These are phyloP conservation scores for Alternaria postmessia DNA, from an alignment of 2,329 filamentous ascomycete genomes.

Conservation along the genomic window DNA sequence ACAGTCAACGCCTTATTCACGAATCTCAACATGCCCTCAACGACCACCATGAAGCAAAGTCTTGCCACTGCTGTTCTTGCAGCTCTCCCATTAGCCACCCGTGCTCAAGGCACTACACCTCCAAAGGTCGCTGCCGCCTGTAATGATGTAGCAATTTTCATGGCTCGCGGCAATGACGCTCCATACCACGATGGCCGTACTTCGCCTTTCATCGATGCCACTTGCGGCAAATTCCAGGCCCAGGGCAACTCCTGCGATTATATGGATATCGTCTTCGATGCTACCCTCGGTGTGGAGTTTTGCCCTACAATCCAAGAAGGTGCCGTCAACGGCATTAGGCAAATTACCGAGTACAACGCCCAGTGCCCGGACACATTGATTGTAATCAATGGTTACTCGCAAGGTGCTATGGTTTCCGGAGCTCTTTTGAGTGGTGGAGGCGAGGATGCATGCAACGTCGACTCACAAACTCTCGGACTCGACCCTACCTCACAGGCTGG, in stretches of 20 bases:
- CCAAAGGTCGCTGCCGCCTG: conserved; percentile 11
- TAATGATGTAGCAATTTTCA: conserved; percentile 14
- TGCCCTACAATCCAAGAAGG: conserved; percentile 15
- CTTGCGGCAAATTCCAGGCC: conserved; percentile 10
- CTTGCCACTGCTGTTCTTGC: conserved; percentile 16
- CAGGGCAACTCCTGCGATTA: conserved; percentile 14
- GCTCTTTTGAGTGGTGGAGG: conserved; percentile 13
- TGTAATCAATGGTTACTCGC: conserved; percentile 14
- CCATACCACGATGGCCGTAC: conserved; percentile 14
- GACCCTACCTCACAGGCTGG: conserved; percentile 6
- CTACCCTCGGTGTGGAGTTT: conserved; percentile 5
- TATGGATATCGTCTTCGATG: conserved; percentile 15
- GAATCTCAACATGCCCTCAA: conserved; percentile 3
- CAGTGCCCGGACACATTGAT: conserved; percentile 11
- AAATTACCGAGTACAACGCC: conserved; percentile 17
- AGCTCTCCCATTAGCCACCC: conserved; percentile 8
- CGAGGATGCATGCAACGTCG: conserved; percentile 11
- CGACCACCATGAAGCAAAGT: conserved; percentile 9
- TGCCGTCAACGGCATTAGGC: conserved; percentile 11
- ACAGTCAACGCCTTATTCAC: background rate
- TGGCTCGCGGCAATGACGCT: conserved; percentile 16
- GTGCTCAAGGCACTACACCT: conserved; percentile 9
- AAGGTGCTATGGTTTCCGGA: conserved; percentile 13
- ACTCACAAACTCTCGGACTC: conserved; percentile 6
- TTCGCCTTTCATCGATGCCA: conserved; percentile 9